These are phyloP conservation scores for Periconia sp. DNA, from an alignment of 2,329 filamentous ascomycete genomes.

Conservation along the genomic window DNA sequence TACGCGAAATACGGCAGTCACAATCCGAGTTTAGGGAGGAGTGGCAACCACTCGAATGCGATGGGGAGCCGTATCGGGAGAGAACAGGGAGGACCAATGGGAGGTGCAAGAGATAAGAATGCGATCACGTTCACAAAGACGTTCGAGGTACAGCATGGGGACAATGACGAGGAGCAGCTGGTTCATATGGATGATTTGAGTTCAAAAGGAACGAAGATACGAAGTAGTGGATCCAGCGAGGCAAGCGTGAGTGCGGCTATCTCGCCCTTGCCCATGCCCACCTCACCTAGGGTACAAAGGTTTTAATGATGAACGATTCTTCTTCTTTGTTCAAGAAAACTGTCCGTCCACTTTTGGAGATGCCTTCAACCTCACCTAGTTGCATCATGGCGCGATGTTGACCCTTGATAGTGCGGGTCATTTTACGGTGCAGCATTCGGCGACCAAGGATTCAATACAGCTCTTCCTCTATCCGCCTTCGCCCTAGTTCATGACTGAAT, in stretches of 20 bases:
- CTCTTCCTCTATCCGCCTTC: no score
- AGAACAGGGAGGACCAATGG: neutral
- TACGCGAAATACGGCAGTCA: constrained; percentile 18
- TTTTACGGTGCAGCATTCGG: no score
- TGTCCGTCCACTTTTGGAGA: no score
- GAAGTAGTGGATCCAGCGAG: constrained; percentile 19
- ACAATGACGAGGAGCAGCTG: constrained; percentile 22
- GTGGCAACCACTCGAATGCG: constrained; percentile 8
- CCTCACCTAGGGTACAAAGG: no score
- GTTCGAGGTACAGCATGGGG: constrained; percentile 24
- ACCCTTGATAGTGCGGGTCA: no score
- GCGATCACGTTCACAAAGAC: constrained; percentile 24
- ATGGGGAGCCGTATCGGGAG: constrained; percentile 3
- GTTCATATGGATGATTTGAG: constrained; percentile 24
- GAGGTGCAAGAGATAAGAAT: constrained; percentile 1
- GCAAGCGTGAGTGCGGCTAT: constrained; percentile 10
- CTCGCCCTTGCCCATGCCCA: neutral
- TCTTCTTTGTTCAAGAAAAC: no score
- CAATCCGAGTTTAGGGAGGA: neutral
- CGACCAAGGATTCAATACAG: no score
- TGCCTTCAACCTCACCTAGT: no score
- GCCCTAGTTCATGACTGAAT: no score
- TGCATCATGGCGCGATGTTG: no score
- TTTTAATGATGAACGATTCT: no score
- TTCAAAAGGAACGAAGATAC: constrained; percentile 10